These are phyloP conservation scores for Quercus agrifolia DNA, from an alignment of 306 rosid species.

Conservation along the genomic window DNA sequence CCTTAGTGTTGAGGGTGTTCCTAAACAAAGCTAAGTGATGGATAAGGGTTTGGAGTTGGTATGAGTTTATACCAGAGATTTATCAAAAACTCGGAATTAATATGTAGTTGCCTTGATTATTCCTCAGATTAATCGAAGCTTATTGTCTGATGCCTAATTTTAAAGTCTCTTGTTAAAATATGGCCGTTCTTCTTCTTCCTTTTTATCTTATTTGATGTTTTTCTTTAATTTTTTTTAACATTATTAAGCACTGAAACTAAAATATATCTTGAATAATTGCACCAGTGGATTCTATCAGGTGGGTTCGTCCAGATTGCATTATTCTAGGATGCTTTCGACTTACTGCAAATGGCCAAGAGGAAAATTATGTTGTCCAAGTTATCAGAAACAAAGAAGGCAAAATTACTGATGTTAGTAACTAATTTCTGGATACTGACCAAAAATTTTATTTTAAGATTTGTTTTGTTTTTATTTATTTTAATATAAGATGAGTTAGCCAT, in stretches of 20 bases:
- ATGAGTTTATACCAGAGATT: neutral
- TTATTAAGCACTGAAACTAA: conserved; percentile 22
- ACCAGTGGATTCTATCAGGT: conserved; percentile 87
- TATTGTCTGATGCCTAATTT: neutral
- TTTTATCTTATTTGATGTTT: too few species aligned
- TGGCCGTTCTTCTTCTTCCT: neutral
- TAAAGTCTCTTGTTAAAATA: neutral
- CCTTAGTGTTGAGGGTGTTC: neutral
- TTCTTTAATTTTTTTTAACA: neutral
- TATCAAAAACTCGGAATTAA: neutral
- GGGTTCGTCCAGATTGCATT: conserved; percentile 82
- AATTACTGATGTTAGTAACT: too few species aligned
- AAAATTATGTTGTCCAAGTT: conserved; percentile 73
- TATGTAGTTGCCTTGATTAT: neutral
- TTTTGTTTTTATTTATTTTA: too few species aligned
- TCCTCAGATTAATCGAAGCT: neutral
- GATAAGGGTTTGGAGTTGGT: neutral
- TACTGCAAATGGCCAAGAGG: conserved; percentile 64
- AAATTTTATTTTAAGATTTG: too few species aligned
- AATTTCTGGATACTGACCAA: too few species aligned
- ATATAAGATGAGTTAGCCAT: too few species aligned
- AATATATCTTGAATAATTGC: conserved; percentile 34
- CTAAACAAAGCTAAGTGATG: neutral
- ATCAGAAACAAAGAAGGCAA: neutral
- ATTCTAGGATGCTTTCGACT: conserved; percentile 81